Evolutionary conservation across 768 basidiomycete species (phyloP).

Genomic region (Paxillus rubicundulus): DNA sequence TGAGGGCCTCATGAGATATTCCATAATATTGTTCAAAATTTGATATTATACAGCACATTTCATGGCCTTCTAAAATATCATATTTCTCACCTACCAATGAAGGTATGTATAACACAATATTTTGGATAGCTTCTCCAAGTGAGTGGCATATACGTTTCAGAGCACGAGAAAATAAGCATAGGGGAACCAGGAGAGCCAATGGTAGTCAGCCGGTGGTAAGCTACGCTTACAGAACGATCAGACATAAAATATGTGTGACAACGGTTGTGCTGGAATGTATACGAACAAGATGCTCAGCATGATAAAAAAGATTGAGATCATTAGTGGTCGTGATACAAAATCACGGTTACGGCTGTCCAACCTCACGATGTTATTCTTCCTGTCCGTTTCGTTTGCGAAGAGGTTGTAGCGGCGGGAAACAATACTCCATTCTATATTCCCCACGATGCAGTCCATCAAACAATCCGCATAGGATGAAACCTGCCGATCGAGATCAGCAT

Average conservation of each 20-base stretch:
- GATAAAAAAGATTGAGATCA: slow-evolving; percentile 4
- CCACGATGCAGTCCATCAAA: slow-evolving; percentile 23
- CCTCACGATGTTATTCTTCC: slow-evolving; percentile 19
- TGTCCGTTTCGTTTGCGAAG: slow-evolving; percentile 21
- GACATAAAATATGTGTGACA: background rate
- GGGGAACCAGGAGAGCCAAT: no score
- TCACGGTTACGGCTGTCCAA: slow-evolving; percentile 5
- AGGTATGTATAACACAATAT: no score
- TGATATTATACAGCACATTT: no score
- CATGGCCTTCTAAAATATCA: no score
- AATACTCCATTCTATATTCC: slow-evolving; percentile 28
- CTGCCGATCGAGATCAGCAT: slow-evolving; percentile 15
- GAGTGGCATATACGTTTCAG: no score
- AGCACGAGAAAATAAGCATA: no score
- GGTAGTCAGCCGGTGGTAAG: no score
- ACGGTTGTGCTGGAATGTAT: background rate
- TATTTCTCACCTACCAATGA: no score
- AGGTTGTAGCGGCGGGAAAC: slow-evolving; percentile 26
- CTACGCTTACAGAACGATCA: no score
- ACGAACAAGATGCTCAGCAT: slow-evolving; percentile 6
- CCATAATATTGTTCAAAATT: no score
- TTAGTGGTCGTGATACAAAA: background rate
- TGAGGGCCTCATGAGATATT: no score
- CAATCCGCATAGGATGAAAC: slow-evolving; percentile 24
- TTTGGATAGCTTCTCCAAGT: no score